Percentiles rank a stretch among this genome's conserved stretches.
These are phyloP conservation scores for Buxus sempervirens DNA, from an alignment of 164 flowering plant species.

Conservation along the genomic window DNA sequence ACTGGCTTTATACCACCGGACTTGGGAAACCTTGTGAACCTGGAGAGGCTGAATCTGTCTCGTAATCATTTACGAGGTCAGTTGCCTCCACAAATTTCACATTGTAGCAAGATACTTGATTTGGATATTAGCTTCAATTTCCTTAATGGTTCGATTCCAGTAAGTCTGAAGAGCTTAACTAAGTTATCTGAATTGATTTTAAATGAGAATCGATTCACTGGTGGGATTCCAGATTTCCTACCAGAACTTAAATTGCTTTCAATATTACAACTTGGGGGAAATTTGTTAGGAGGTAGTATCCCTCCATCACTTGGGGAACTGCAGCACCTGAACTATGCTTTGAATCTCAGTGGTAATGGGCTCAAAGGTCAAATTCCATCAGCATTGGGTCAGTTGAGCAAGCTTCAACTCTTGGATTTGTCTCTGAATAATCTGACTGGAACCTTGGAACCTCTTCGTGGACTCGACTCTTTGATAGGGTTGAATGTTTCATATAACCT, in stretches of 20 bases:
- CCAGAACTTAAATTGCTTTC: slow-evolving; percentile 37
- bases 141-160: slow-evolving; percentile 61
- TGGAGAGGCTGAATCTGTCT: slow-evolving; percentile 46
- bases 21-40: slow-evolving; percentile 43
- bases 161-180: slow-evolving; percentile 38
- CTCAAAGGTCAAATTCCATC: slow-evolving; percentile 52
- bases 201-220: slow-evolving; percentile 50
- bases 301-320: slow-evolving; percentile 51
- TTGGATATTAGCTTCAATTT: slow-evolving; percentile 62
- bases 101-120: slow-evolving; percentile 31
- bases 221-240: slow-evolving; percentile 59
- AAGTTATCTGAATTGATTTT: slow-evolving; percentile 38
- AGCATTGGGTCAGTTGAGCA: slow-evolving; percentile 36
- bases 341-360: slow-evolving; percentile 66
- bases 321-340: slow-evolving; percentile 33
- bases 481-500: slow-evolving; percentile 60
- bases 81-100: slow-evolving; percentile 51
- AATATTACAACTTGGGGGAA: slow-evolving; percentile 65
- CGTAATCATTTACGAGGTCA: slow-evolving; percentile 50
- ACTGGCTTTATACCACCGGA: slow-evolving; percentile 54
- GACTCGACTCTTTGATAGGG: slow-evolving; percentile 30
- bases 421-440: slow-evolving; percentile 72
- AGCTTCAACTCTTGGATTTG: slow-evolving; percentile 54
- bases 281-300: slow-evolving; percentile 52
- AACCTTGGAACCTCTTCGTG: slow-evolving; percentile 31